Base-by-base conservation (phyloP, 441 rosid species). In the Gossypium trilobum region DNA sequence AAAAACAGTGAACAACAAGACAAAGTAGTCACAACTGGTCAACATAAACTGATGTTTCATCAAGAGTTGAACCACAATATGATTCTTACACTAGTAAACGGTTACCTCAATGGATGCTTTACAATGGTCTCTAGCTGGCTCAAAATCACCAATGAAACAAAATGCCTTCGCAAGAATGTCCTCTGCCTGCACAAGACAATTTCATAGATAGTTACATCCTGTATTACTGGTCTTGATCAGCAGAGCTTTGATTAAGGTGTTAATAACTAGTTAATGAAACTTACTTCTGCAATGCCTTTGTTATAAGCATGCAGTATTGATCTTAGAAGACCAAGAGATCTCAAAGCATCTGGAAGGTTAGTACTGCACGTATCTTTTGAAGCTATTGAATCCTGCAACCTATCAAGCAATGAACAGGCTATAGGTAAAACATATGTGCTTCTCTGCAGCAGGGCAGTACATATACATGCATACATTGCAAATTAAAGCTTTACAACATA, bases 221-320 rank as follows among this genome's bases (percentile, higher is more conserved):
- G 19, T 61, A 71, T 48, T 42, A 36, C 25, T 11, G 23, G 33
- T 55, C 64, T 27, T 55, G 39, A 68, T 54, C 25, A 16, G 10
- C 36, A 4, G 22, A 16, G 29, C 2, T 52, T 23, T 2, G 5
- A 22, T n/a, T 39, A 16, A 71, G 36, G 16, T 23, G 23, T 1
- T 48, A 8, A 59, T 42, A 23, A 27, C 51, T 42, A 71, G 67
- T 58, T 31, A 20, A 13, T 44, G 50, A 67, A 82, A 85, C 89
- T 83, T 75, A 86, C 98, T 85, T 93, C 89, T 57, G 97, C 98
- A 75, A 93, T 80, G 71, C 76, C 72, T 81, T 87, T 91, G 85
- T 87, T 93, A 71, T 81, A 87, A 61, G 84, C 77, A 87, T 93
- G 96, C 79, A 89, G 76, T 64, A 63, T 75, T 74, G 85, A 85